Conservation (phyloP, 371 early-diverging fungal genomes). For the Apophysomyces variabilis region DNA sequence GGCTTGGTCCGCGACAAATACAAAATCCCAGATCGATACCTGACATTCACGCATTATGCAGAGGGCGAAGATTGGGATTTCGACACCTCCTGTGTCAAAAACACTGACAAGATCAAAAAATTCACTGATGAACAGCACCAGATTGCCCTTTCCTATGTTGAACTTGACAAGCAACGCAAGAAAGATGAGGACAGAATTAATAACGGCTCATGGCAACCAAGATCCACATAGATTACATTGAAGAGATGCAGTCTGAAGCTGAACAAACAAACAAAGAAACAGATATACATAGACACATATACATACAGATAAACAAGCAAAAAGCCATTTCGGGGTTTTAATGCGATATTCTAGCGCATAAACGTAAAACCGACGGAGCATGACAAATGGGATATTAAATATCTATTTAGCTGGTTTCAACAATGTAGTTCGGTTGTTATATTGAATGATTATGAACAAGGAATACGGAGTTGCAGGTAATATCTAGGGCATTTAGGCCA, state of each 20-base stretch:
- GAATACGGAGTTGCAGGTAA: too few relatives aligned
- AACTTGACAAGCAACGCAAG: constrained; percentile 24
- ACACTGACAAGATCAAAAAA: constrained; percentile 29
- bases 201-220: constrained; percentile 22
- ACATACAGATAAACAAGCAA: background rate
- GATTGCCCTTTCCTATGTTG: constrained; percentile 22
- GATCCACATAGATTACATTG: background rate
- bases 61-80: constrained; percentile 42
- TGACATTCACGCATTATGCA: constrained; percentile 38
- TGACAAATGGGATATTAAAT: too few relatives aligned
- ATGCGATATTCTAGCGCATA: too few relatives aligned
- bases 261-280: background rate
- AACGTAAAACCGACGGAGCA: too few relatives aligned
- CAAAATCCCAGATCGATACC: constrained; percentile 33
- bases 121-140: constrained; percentile 23
- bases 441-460: too few relatives aligned
- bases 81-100: constrained; percentile 37
- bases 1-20: constrained; percentile 54
- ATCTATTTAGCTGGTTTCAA: too few relatives aligned
- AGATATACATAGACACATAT: too few relatives aligned
- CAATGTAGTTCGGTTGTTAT: too few relatives aligned
- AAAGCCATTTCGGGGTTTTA: too few relatives aligned
- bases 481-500: too few relatives aligned
- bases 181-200: constrained; percentile 21
- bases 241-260: background rate